Base-by-base conservation (phyloP, 331 rosid genomes). In the Acacia concinna region DNA sequence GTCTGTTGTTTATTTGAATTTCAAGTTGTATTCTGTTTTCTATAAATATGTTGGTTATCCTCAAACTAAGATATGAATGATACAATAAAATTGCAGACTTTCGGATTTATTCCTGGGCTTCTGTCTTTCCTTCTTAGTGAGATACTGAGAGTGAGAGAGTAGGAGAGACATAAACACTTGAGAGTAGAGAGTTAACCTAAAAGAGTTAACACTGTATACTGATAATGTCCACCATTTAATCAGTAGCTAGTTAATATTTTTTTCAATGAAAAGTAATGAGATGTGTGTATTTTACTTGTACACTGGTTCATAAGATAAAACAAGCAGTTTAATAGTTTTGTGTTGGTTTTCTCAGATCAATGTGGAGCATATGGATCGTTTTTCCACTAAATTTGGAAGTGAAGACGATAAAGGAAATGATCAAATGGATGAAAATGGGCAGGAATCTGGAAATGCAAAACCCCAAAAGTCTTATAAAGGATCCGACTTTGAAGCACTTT, bases 281-380 rank as follows among this genome's bases (percentile, higher is more conserved):
- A 59, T 59, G 65, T 20, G 38, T 47, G 27, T 71, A 3, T 46
- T 18, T 76, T 46, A 13, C 78, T 78, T 72, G 34, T 79, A 44
- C 57, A 27, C 52, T n/a, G 25, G 75, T 66, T 74, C n/a, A 54
- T 34, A 60, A 67, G 72, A 27, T 28, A 77, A 79, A 40, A 46
- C 73, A 67, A 12, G 23, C 4, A 40, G 62, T 74, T 40, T 56
- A 69, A 84, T 76, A 67, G 21, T 43, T 54, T 38, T 54, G 31
- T 57, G 30, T 64, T 64, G 81, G 68, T 78, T 57, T 88, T 87
- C 38, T 79, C 78, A 91, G 98, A 90, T 66, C 71, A 90, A 85
- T 78, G 92, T 91, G 78, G 99, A 91, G 80, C 85, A 95, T 67
- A 80, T 88, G 88, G 93, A 90, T 79, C 97, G 97, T 51, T 90